Evolutionary conservation across 345 rosid species (phyloP), one percentile per base, ranked within the genome.

Genomic region (Dipteronia dyeriana): DNA sequence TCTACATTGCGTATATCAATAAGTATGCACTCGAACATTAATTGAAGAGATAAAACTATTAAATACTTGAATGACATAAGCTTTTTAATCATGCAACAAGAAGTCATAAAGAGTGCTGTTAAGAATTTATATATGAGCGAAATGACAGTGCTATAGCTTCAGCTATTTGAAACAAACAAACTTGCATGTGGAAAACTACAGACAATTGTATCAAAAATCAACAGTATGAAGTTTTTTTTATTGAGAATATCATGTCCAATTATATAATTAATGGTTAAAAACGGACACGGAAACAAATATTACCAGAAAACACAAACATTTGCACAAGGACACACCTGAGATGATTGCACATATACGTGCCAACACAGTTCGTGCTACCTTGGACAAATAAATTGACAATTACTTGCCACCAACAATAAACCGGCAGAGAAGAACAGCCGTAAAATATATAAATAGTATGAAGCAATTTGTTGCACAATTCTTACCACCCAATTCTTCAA

Each of bases 401-500:
- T 56, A 6, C 51, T 73, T 9, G 9, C 34, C 60, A 39, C 6
- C 23, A 7, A 73, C 22, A 23, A 60, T 17, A 14, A 63, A 29
- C 11, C 49, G 60, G 59, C 10, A 19, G 43, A 53, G 6, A 29
- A 23, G 12, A 12, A 25, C 12, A 61, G 4, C 43, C 19, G 26
- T 25, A 13, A 3, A 6, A 23, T 22, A 49, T 23, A 11, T 51
- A 31, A 16, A 26, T 64, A 41, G 38, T 8, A 2, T 1, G 17
- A 71, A 57, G n/a, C 31, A 29, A 41, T 34, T 19, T 14, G 45
- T 20, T 66, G 26, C 64, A 70, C 20, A 17, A 74, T 67, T 76
- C 90, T 88, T 85, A 91, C 98, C 97, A 95, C 92, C 97, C 97
- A 93, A 67, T 90, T 90, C 87, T 90, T 95, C 65, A 95, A 74